A percentile compares a stretch with the other conserved stretches of the same genome.
Evolutionary conservation across 208 protist genomes (phyloP).

Genomic region (Trypanosoma platydactyli): DNA sequence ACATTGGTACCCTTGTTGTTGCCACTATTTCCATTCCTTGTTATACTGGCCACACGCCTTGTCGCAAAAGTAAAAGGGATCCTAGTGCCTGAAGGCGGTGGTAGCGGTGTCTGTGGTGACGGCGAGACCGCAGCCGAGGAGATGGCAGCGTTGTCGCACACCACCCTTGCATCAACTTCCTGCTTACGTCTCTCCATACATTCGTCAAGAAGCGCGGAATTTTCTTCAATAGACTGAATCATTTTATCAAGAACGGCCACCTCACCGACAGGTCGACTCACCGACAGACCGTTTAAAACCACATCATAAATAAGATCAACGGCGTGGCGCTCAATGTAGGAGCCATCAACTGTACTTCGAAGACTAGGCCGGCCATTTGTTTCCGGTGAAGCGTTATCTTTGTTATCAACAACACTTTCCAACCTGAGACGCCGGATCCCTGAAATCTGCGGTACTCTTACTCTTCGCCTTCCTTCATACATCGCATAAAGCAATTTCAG

Average conservation of each 20-base stretch:
- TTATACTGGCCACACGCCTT: neutral
- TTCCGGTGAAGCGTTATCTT: neutral
- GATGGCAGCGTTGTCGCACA: constrained; percentile 20
- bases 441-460: neutral
- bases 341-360: constrained; percentile 35
- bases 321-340: constrained; percentile 35
- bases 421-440: neutral
- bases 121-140: neutral
- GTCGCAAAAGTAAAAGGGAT: neutral
- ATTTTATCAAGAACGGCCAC: constrained; percentile 54
- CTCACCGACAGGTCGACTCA: constrained; percentile 39
- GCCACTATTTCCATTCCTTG: neutral
- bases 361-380: neutral
- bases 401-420: neutral
- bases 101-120: no score
- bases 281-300: constrained; percentile 50
- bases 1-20: neutral
- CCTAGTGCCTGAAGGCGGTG: neutral
- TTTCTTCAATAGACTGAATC: constrained; percentile 34
- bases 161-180: constrained; percentile 14
- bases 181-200: constrained; percentile 40
- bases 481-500: constrained; percentile 24
- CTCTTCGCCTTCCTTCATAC: neutral
- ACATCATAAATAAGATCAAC: constrained; percentile 69
- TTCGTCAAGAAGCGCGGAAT: constrained; percentile 11